Evolutionary conservation across 1,284 basidiomycete genomes (phyloP), one percentile per base, ranked within the genome.

Genomic region (Agaricales sp.): DNA sequence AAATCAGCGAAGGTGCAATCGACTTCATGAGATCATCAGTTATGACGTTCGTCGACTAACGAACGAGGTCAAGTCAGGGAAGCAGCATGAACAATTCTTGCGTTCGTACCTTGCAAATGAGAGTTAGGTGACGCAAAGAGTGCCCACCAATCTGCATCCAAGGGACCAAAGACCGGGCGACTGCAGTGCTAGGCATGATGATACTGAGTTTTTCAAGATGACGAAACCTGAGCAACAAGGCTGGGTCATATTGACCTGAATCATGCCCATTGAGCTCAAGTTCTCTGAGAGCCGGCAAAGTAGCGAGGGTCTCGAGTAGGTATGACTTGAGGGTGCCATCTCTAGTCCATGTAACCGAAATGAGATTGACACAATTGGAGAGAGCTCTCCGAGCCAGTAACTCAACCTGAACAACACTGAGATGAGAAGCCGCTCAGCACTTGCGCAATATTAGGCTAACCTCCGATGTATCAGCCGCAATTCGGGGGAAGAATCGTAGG

Each of bases 191-290:
- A 3, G 85, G 85, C 85, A 87, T 86, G 45, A 87, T 85, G 47
- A 88, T 59, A 1, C 75, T 72, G 47, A 88, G 67, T 52, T 71
- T 70, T 11, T 62, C 61, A 38, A 83, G 62, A n/a, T 55, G 59
- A 19, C 59, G 60, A 57, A 88, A 82, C 2, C 55, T 63, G 4
- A 65, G 52, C 1, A 88, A 67, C 3, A 75, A 54, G 1, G 47
- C 46, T 0, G 80, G 74, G 52, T 80, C 64, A 54, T 82, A 85
- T 47, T 74, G 67, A 22, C 68, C 67, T 30, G 71, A 66, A 55
- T 71, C 71, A 49, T 76, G 70, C 0, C 84, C 86, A 50, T 88
- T 88, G 45, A 88, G 73, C 57, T 86, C 82, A 3, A 88, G 63
- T 43, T 78, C 75, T 23, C 61, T 55, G 4, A 87, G 63, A 1